Percentiles rank a stretch among this genome's conserved stretches.
phyloP scores from a whole-genome alignment of 2,329 filamentous ascomycete genomes.

The Tolypocladium inflatum region DNA sequence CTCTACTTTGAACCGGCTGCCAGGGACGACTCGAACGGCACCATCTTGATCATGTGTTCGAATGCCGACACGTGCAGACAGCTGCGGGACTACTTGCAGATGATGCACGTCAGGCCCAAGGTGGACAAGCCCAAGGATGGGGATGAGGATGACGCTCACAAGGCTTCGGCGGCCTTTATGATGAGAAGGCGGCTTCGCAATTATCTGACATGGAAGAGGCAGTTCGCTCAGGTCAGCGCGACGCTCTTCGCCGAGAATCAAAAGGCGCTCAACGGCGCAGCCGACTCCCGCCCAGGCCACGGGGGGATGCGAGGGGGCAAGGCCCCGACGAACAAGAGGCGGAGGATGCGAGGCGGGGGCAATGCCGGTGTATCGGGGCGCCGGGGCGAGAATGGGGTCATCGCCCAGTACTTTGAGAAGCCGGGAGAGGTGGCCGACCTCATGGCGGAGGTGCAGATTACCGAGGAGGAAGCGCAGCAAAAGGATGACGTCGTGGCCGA shows the following conservation, averaged over 20 bases:
- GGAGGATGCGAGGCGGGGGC: conserved; percentile 74
- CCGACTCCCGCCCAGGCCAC: conserved; percentile 42
- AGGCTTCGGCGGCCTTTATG: conserved; percentile 73
- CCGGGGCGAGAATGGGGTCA: conserved; percentile 62
- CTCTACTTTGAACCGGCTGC: conserved; percentile 70
- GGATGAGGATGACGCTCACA: conserved; percentile 42
- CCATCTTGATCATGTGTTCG: conserved; percentile 90
- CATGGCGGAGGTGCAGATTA: conserved; percentile 75
- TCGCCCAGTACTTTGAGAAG: conserved; percentile 72
- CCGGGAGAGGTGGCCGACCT: conserved; percentile 73
- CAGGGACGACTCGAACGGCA: conserved; percentile 82
- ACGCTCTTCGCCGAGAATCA: conserved; percentile 73
- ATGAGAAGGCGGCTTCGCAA: conserved; percentile 79
- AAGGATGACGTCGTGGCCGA: conserved; percentile 69
- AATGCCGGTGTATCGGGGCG: conserved; percentile 45
- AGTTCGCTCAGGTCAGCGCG: conserved; percentile 78
- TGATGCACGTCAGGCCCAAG: conserved; percentile 66
- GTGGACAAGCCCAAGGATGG: conserved; percentile 26
- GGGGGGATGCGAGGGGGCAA: conserved; percentile 42
- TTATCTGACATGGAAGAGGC: conserved; percentile 84
- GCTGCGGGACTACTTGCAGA: conserved; percentile 82
- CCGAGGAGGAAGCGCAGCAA: conserved; percentile 63
- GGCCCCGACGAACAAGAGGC: conserved; percentile 74
- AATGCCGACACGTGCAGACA: conserved; percentile 81
- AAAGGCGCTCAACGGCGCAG: conserved; percentile 59